These are phyloP conservation scores for Monilinia fructigena DNA, from an alignment of 2,329 filamentous ascomycete genomes.

Conservation along the genomic window DNA sequence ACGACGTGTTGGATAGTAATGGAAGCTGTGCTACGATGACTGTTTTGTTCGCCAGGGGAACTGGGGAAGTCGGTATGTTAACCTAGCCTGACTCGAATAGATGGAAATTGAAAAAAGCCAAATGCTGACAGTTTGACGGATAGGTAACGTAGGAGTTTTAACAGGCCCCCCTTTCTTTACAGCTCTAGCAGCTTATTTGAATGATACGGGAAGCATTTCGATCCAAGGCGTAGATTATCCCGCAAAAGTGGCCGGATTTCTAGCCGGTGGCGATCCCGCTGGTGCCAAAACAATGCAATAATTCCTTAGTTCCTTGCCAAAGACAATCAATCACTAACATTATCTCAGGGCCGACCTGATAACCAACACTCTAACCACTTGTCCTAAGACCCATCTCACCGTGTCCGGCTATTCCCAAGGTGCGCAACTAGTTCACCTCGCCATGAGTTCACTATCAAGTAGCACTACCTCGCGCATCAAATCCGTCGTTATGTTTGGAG, in stretches of 20 bases:
- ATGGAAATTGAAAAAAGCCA: neutral
- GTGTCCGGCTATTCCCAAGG: conserved; percentile 37
- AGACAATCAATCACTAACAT: neutral
- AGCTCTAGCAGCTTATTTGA: conserved; percentile 37
- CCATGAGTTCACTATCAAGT: conserved; percentile 26
- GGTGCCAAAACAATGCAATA: conserved; percentile 47
- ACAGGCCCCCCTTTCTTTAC: conserved; percentile 36
- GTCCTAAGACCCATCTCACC: conserved; percentile 31
- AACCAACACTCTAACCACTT: conserved; percentile 29
- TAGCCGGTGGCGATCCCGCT: conserved; percentile 46
- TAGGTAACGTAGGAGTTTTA: conserved; percentile 37
- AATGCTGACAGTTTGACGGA: neutral
- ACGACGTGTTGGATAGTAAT: conserved; percentile 23
- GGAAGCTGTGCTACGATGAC: conserved; percentile 34
- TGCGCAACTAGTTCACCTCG: conserved; percentile 36
- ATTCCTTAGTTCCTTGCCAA: neutral
- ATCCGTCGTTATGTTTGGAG: conserved; percentile 34
- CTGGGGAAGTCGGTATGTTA: conserved; percentile 32
- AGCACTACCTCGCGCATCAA: conserved; percentile 30
- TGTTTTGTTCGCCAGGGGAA: conserved; percentile 36
- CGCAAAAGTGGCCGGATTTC: conserved; percentile 47
- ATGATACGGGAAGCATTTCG: conserved; percentile 44
- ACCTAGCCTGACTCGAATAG: neutral
- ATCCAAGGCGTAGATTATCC: conserved; percentile 56
- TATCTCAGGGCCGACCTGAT: conserved; percentile 29